phyloP scores from a whole-genome alignment of 345 rosid genomes.

The Ceriops decandra region DNA sequence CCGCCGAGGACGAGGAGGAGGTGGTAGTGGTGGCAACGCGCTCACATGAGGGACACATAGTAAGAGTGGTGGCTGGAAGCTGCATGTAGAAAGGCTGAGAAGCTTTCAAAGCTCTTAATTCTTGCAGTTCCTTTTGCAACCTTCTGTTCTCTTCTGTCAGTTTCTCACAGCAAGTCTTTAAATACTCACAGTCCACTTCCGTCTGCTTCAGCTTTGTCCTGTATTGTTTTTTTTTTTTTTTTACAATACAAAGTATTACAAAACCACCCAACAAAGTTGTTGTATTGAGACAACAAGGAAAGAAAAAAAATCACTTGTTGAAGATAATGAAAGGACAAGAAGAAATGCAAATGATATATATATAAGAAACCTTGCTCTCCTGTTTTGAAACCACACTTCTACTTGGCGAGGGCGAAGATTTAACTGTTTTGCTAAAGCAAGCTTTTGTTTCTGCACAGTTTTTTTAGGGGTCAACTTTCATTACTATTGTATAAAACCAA shows the following conservation, averaged over 20 bases:
- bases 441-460: constrained; percentile 66
- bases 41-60: constrained; percentile 99
- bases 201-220: constrained; percentile 97
- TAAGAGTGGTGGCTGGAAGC: constrained; percentile 97
- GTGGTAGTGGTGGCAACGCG: constrained; percentile 70
- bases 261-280: neutral
- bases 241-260: neutral
- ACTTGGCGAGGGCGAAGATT: constrained; percentile 94
- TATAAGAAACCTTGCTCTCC: constrained; percentile 78
- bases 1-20: constrained; percentile 25
- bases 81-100: constrained; percentile 89
- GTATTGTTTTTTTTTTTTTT: neutral
- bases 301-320: neutral
- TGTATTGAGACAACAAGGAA: neutral
- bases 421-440: constrained; percentile 74
- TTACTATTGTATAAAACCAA: no score
- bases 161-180: constrained; percentile 83
- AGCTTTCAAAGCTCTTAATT: constrained; percentile 75
- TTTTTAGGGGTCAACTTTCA: neutral
- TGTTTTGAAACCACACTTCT: constrained; percentile 97
- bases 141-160: constrained; percentile 91
- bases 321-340: neutral
- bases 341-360: neutral
- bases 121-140: constrained; percentile 77
- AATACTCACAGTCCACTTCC: constrained; percentile 87